Evolutionary conservation across 257 asterid species (phyloP).

Genomic region (Voacanga thouarsii): DNA sequence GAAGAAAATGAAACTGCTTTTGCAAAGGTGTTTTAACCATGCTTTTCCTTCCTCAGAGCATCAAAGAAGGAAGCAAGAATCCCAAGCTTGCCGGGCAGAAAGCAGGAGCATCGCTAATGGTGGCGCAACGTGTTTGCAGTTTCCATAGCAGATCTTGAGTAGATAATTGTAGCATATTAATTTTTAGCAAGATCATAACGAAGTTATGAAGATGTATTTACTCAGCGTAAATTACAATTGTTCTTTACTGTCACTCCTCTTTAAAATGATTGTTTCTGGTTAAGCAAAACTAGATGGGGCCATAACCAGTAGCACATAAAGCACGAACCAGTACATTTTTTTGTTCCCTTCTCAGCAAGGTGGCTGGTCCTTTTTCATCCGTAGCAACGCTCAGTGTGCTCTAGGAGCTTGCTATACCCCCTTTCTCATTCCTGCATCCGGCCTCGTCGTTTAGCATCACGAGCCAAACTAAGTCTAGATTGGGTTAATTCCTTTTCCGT

Average conservation of each 20-base stretch:
- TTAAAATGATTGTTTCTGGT: not conserved
- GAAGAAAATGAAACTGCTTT: not conserved
- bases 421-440: too few relatives aligned
- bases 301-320: too few relatives aligned
- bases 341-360: too few relatives aligned
- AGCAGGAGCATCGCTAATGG: not conserved
- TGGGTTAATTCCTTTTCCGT: too few relatives aligned
- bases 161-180: not conserved
- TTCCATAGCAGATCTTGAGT: not conserved
- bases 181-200: not conserved
- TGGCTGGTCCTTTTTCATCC: too few relatives aligned
- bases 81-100: not conserved
- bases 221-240: not conserved
- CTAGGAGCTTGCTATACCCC: too few relatives aligned
- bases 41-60: slow-evolving; percentile 7
- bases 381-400: too few relatives aligned
- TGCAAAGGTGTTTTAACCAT: not conserved
- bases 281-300: too few relatives aligned
- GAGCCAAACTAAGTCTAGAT: too few relatives aligned
- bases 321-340: too few relatives aligned
- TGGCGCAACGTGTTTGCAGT: not conserved
- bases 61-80: not conserved
- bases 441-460: too few relatives aligned
- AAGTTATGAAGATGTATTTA: slow-evolving; percentile 5
- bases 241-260: not conserved